Evolutionary conservation across 129 eudicot genomes (phyloP), one percentile per base, ranked within the genome.

Genomic region (Saposhnikovia divaricata): DNA sequence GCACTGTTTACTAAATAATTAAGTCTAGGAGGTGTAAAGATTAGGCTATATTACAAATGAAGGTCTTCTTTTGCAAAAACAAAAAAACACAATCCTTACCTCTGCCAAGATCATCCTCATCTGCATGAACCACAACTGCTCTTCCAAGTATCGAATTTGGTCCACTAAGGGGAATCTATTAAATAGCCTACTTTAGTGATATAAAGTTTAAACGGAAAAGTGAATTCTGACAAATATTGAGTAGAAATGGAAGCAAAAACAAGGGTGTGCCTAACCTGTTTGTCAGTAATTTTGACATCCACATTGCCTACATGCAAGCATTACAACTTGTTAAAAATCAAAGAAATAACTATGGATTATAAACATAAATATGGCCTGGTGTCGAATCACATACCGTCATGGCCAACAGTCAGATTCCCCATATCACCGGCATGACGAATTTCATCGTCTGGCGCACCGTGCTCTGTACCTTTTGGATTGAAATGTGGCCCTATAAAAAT

Each of bases 351-450:
- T 23, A 14, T 55, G 13, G 39, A 12, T 69, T 69, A 69, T 34
- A 39, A 70, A 71, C 48, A 71, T 71, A 71, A 13, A 4, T 13
- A 39, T 37, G 28, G 7, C 25, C 27, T 39, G 45, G 14, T 71
- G 43, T 39, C 1, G 27, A 42, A 74, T 25, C 57, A 42, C 78
- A n/a, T 89, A 86, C 93, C 93, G 77, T 89, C 87, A 46, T 82
- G 88, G 21, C 90, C 93, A 63, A 80, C 93, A 8, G 80, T 82
- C 43, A 89, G 43, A 72, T 89, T 89, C 10, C 93, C 93, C 74
- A 89, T 88, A 84, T 89, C 93, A 78, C 93, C 93, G 69, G 88
- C 93, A 84, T 89, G 93, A 80, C 93, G 93, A 51, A 18, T 53
- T 76, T 86, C 90, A 84, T 89, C 93, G 31, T 85, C 88, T 47